A percentile compares a stretch with the other conserved stretches of the same genome.
These are phyloP conservation scores for Ceratocystis destructans DNA, from an alignment of 2,329 filamentous ascomycete genomes.

Conservation along the genomic window DNA sequence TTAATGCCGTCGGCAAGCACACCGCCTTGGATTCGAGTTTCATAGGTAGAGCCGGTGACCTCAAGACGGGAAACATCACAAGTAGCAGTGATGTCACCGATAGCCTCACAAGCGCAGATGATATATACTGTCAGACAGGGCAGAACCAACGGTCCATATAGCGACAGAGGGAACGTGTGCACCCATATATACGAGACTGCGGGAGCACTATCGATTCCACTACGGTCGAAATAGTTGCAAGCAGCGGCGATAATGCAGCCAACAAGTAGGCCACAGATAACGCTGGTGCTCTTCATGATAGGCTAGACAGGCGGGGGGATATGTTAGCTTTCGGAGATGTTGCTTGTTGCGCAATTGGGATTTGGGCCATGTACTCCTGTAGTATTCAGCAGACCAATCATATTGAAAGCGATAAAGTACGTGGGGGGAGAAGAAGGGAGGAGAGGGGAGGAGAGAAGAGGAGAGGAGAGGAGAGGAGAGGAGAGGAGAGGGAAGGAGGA, in stretches of 20 bases:
- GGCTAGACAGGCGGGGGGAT: constrained; percentile 29
- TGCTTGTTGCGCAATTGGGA: not conserved
- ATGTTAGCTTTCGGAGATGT: constrained; percentile 1
- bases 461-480: too few species aligned
- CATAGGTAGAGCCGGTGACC: constrained; percentile 57
- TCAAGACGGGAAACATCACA: constrained; percentile 68
- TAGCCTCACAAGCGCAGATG: constrained; percentile 64
- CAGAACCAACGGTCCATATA: constrained; percentile 61
- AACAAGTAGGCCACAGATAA: constrained; percentile 57
- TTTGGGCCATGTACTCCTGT: not conserved
- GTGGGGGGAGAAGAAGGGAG: not conserved
- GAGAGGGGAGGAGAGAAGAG: not conserved
- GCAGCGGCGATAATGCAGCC: constrained; percentile 70
- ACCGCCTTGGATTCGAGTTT: constrained; percentile 65
- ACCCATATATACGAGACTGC: constrained; percentile 67
- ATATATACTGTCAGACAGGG: constrained; percentile 57
- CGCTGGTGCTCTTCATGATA: constrained; percentile 69
- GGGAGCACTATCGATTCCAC: constrained; percentile 57
- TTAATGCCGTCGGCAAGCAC: constrained; percentile 66
- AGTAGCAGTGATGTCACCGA: constrained; percentile 67
- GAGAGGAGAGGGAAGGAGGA: not conserved
- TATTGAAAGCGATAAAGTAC: not conserved
- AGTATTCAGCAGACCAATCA: not conserved
- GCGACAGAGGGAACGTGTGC: constrained; percentile 55
- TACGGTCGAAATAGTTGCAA: constrained; percentile 62